These are phyloP conservation scores for Penicillium canariense DNA, from an alignment of 495 filamentous ascomycete genomes.

Conservation along the genomic window DNA sequence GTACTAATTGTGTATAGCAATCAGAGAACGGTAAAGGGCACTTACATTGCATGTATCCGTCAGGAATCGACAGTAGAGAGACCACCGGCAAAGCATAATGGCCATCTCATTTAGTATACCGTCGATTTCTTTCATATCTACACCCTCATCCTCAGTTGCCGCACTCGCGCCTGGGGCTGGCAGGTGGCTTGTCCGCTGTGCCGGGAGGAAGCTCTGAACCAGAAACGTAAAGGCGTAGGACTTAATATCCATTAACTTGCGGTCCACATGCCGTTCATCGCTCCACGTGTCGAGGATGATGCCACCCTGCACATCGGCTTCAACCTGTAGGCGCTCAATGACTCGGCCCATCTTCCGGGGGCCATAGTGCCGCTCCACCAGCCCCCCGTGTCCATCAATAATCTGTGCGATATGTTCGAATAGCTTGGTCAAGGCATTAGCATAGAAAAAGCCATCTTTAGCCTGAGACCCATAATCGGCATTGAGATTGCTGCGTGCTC, in stretches of 20 bases:
- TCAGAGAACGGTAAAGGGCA: conserved; percentile 18
- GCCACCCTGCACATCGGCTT: conserved; percentile 96
- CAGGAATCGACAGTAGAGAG: conserved; percentile 85
- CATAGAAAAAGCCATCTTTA: conserved; percentile 83
- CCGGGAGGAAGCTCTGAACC: conserved; percentile 86
- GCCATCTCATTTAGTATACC: conserved; percentile 80
- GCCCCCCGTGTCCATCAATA: conserved; percentile 80
- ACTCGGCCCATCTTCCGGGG: conserved; percentile 91
- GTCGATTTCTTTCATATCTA: conserved; percentile 94
- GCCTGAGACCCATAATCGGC: conserved; percentile 56
- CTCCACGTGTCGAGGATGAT: conserved; percentile 94
- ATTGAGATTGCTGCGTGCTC: conserved; percentile 78
- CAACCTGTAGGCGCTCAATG: conserved; percentile 87
- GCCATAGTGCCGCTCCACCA: conserved; percentile 94
- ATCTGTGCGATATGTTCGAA: conserved; percentile 98
- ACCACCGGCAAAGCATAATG: conserved; percentile 90
- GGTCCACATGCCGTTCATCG: conserved; percentile 79
- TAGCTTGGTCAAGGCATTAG: conserved; percentile 81
- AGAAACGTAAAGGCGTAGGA: conserved; percentile 96
- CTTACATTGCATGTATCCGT: conserved; percentile 77
- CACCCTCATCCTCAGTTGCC: conserved; percentile 75
- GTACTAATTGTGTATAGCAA: conserved; percentile 18
- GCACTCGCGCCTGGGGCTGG: conserved; percentile 58
- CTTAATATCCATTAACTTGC: conserved; percentile 88
- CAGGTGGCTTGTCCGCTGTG: conserved; percentile 61